These are phyloP conservation scores for Xylaria sp. DNA, from an alignment of 2,329 filamentous ascomycete genomes.

Conservation along the genomic window DNA sequence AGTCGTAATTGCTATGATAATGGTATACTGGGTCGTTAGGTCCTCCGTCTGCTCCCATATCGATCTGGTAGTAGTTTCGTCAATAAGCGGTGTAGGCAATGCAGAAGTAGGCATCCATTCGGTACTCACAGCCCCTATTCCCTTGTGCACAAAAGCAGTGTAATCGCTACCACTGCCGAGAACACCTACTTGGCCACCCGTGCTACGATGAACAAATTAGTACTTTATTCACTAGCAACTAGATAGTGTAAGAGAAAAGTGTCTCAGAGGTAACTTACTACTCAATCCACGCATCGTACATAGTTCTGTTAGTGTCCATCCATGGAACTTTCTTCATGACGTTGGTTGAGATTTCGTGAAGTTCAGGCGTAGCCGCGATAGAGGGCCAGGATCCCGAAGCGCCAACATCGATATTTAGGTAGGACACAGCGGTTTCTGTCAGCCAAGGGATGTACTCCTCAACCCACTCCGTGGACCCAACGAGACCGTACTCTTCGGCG, in stretches of 20 bases:
- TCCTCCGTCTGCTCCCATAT: conserved; percentile 58
- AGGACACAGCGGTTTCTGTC: conserved; percentile 70
- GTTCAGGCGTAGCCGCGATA: conserved; percentile 66
- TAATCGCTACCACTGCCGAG: conserved; percentile 72
- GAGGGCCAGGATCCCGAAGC: conserved; percentile 61
- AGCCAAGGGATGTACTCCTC: conserved; percentile 84
- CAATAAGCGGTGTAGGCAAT: conserved; percentile 42
- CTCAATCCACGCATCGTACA: conserved; percentile 50
- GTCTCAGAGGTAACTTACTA: conserved; percentile 25
- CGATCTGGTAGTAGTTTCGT: conserved; percentile 50
- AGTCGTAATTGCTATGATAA: conserved; percentile 85
- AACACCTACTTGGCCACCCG: conserved; percentile 57
- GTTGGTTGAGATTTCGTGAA: conserved; percentile 69
- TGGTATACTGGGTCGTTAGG: conserved; percentile 65
- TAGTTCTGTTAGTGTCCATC: conserved; percentile 52
- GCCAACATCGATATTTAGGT: conserved; percentile 81
- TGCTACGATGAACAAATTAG: conserved; percentile 12
- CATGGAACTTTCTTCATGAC: conserved; percentile 65
- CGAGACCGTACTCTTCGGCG: conserved; percentile 77
- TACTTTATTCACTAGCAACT: background rate
- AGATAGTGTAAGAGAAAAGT: background rate
- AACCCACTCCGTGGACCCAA: conserved; percentile 86
- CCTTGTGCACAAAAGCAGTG: conserved; percentile 67
- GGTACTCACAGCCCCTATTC: conserved; percentile 47
- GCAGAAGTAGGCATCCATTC: background rate